These are phyloP conservation scores for Pythium grandisporangium DNA, from an alignment of 352 stramenopile species.

Conservation along the genomic window DNA sequence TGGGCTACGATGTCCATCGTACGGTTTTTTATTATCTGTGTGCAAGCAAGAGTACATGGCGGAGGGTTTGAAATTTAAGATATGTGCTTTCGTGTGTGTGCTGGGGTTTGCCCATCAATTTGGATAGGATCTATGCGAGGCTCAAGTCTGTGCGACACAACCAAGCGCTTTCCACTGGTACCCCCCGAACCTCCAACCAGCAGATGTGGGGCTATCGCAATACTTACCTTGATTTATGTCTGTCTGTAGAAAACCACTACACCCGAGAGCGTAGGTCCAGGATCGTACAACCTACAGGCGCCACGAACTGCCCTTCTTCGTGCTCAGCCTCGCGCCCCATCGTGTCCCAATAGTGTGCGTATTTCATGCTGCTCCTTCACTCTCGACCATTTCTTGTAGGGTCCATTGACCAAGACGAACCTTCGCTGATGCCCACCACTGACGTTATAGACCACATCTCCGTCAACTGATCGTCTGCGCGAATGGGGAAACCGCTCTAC, in stretches of 20 bases:
- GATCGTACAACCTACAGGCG: constrained; percentile 34
- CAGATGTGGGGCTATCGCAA: not conserved
- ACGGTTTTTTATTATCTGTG: constrained; percentile 8
- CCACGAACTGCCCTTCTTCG: constrained; percentile 3
- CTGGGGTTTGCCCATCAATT: no score
- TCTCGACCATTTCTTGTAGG: not conserved
- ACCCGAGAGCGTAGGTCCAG: constrained; percentile 35
- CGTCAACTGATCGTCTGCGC: constrained; percentile 22
- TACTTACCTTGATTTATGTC: not conserved
- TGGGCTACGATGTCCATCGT: constrained; percentile 66
- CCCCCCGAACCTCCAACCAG: not conserved
- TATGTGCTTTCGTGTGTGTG: not conserved
- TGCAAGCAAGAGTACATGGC: no score
- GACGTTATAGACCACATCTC: constrained; percentile 6
- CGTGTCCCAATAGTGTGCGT: not conserved
- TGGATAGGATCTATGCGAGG: constrained; percentile 43
- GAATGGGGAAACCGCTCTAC: constrained; percentile 31
- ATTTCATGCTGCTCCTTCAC: not conserved
- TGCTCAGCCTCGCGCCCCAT: constrained; percentile 3
- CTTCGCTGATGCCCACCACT: no score
- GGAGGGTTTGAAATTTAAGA: not conserved
- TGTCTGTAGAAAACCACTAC: constrained; percentile 31
- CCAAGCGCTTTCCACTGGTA: constrained; percentile 43
- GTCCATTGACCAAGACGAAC: no score
- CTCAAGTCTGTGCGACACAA: constrained; percentile 56